Base-by-base conservation (phyloP, 2,329 filamentous ascomycete genomes). In the Colletotrichum sp. region DNA sequence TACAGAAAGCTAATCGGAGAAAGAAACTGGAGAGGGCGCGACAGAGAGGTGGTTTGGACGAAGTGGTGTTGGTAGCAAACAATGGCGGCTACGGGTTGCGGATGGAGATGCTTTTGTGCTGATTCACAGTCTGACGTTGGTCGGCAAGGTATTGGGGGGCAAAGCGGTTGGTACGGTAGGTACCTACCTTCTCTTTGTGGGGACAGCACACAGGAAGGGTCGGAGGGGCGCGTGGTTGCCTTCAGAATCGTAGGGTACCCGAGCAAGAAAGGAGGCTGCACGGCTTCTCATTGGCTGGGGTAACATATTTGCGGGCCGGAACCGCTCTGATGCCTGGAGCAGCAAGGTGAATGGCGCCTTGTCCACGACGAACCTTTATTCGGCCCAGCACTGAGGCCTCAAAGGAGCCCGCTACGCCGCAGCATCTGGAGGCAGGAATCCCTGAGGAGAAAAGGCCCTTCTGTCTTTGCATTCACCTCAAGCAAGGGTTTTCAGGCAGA, bases 261-360 rank as follows among this genome's bases (percentile, higher is more conserved):
- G 39, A 44, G 16, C 18, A 55, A 62, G 44, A 32, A 55, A 62
- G 57, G 63, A 59, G 28, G 30, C 24, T 24, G 21, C 24, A 10
- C 32, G 30, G 70, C 18, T n/a, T 62, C 24, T 44, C 32, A 62
- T 75, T 49, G 72, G 72, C 32, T 55, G 24, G n/a, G 30, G 10
- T 2, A 55, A 7, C n/a, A 63, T 16, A 32, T 49, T 44, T 68
- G 15, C 21, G 63, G 69, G 63, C 12, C 36, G n/a, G 44, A 52
- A 52, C 13, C 21, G 32, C 28, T 66, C 26, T 65, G 68, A 28
- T 72, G 69, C 69, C 73, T 72, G 69, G 73, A 73, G 73, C 72
- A 72, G 36, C 21, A 18, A 34, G 67, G 39, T 32, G 39, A 30
- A 60, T 18, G 52, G 30, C 64, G 39, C 70, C 13, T 30, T 32